Evolutionary conservation across 2,329 filamentous ascomycete genomes (phyloP), one percentile per base, ranked within the genome.

Genomic region (Fusarium musae): DNA sequence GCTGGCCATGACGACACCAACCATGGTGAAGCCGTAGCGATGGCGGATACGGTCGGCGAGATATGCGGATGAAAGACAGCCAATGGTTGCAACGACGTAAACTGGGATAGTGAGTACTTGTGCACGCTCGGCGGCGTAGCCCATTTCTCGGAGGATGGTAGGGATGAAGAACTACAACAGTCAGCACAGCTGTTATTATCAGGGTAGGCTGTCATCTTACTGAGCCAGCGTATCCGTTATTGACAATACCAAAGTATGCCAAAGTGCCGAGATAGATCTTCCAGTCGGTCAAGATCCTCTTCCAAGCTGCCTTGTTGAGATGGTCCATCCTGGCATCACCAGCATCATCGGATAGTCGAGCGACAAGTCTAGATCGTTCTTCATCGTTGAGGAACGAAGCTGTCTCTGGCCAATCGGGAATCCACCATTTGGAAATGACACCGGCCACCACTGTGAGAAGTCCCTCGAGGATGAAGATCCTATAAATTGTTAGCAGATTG

Each of bases 361-460:
- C 87, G 5, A 94, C 83, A 0, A 96, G 92, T 52, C 94, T 90
- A 1, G 86, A 87, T 9, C 92, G 88, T 75, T 97, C 93, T 36
- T 90, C 87, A 7, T 90, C 87, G 0, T 89, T 90, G n/a, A 97
- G 85, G 78, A 97, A 97, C 19, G 26, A 28, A 10, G 44, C 44
- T 3, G 93, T 90, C 73, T 94, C 93, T 0, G 95, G 95, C 76
- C 94, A 97, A 78, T 97, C 93, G 72, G 93, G 87, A 1, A 97
- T 89, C 72, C 91, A 85, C 84, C 90, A 95, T 82, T 92, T 95
- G 2, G 89, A 90, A 2, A 85, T 74, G 5, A 91, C 66, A 0
- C 93, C 93, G 3, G 93, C 85, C 2, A 94, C 3, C 1, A 93
- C 86, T 0, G 93, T 94, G 1, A 86, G 87, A 3, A 94, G 85